Conservation (phyloP, 2,329 filamentous ascomycete genomes). For the Xylaria sp. region DNA sequence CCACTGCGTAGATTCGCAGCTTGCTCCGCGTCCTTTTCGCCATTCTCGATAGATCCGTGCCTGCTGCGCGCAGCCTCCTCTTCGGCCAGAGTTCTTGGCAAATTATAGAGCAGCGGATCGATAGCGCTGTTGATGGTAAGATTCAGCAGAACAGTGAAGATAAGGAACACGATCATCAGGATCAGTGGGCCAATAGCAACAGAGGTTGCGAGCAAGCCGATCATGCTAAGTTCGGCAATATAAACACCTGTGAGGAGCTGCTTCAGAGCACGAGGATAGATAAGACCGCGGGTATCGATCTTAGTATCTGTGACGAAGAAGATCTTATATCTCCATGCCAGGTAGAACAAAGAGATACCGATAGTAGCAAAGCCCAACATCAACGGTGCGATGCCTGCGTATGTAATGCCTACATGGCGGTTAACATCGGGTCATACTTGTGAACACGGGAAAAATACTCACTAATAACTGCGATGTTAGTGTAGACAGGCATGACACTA, state of each 20-base stretch:
- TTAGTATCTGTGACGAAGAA: slow-evolving; percentile 84
- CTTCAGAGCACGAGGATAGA: slow-evolving; percentile 87
- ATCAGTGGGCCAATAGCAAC: slow-evolving; percentile 74
- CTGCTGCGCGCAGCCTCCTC: slow-evolving; percentile 52
- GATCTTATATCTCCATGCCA: slow-evolving; percentile 90
- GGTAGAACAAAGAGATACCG: slow-evolving; percentile 82
- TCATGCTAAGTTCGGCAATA: slow-evolving; percentile 81
- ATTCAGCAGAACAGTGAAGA: slow-evolving; percentile 82
- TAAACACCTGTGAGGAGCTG: slow-evolving; percentile 88
- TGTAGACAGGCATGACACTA: slow-evolving; percentile 82
- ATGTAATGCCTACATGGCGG: slow-evolving; percentile 73
- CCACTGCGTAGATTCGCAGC: slow-evolving; percentile 35
- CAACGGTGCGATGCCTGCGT: slow-evolving; percentile 86
- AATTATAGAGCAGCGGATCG: slow-evolving; percentile 77
- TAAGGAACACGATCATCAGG: slow-evolving; percentile 78
- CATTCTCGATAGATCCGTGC: slow-evolving; percentile 28
- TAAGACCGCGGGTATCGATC: slow-evolving; percentile 87
- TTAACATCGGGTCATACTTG: slow-evolving; percentile 33
- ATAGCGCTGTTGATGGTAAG: slow-evolving; percentile 77
- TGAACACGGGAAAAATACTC: slow-evolving; percentile 49
- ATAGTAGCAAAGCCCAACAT: slow-evolving; percentile 84
- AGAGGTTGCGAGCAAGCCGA: slow-evolving; percentile 83
- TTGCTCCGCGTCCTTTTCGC: slow-evolving; percentile 36
- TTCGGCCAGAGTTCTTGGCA: slow-evolving; percentile 75
- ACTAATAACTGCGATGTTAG: slow-evolving; percentile 83